phyloP scores from a whole-genome alignment of 2,329 filamentous ascomycete genomes.

The Beauveria pseudobassiana region DNA sequence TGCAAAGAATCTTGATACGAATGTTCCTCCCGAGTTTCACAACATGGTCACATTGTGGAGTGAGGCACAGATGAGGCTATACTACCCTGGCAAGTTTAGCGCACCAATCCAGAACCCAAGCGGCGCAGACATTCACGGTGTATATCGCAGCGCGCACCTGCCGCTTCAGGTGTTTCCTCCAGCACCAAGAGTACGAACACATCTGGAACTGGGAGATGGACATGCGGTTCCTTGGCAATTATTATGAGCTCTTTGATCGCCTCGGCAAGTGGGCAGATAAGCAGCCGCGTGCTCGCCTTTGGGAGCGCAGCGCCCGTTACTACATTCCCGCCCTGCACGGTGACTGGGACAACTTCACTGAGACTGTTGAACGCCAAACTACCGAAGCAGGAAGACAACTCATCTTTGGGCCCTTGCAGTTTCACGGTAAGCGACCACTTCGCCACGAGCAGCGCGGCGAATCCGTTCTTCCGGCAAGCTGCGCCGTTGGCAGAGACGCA shows the following conservation, averaged over 20 bases:
- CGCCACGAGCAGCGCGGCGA: constrained; percentile 45
- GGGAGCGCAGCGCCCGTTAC: constrained; percentile 71
- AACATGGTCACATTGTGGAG: constrained; percentile 78
- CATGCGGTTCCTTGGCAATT: constrained; percentile 56
- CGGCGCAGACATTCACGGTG: constrained; percentile 55
- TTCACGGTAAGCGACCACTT: constrained; percentile 39
- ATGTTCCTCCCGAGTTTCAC: constrained; percentile 67
- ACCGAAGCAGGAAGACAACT: constrained; percentile 41
- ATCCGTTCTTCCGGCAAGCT: constrained; percentile 46
- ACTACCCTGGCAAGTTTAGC: constrained; percentile 66
- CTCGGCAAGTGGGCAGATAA: constrained; percentile 58
- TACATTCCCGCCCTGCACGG: constrained; percentile 67
- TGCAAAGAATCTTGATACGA: constrained; percentile 61
- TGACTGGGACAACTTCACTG: constrained; percentile 63
- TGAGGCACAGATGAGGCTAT: constrained; percentile 72
- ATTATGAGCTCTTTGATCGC: constrained; percentile 66
- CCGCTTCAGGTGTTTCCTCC: constrained; percentile 55
- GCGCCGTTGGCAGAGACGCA: constrained; percentile 44
- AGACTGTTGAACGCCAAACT: constrained; percentile 56
- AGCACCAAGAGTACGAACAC: constrained; percentile 57
- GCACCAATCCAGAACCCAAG: constrained; percentile 55
- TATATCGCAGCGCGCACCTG: constrained; percentile 59
- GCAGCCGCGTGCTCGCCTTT: constrained; percentile 64
- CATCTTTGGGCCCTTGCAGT: constrained; percentile 61
- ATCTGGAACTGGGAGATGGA: constrained; percentile 70